Evolutionary conservation across 805 yeast species (phyloP), one percentile per base, ranked within the genome.

Genomic region (Nakazawaea sp.): DNA sequence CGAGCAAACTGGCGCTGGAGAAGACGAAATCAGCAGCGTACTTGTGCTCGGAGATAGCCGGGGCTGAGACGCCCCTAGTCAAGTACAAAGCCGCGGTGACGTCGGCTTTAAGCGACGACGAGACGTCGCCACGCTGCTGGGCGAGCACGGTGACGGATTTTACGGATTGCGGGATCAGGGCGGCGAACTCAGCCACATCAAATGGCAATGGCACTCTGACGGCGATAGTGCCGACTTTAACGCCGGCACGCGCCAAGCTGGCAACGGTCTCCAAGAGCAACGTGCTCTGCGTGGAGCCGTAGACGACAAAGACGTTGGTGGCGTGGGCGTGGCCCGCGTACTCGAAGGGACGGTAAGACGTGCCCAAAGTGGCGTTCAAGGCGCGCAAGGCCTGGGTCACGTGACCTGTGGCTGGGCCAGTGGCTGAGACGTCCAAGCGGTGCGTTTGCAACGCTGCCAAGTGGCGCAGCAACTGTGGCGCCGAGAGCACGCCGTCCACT

Each of bases 191-290:
- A 23, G 64, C 66, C 24, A 72, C 66, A 48, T 80, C 75, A 59
- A 88, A 87, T 10, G 96, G 96, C 36, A 80, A 62, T 38, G 94
- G 90, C 30, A 85, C 75, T 59, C 96, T 75, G 34, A 79, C 72
- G 38, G 80, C 70, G 40, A 89, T 58, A 34, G 81, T 73, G 45
- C 88, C 95, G 35, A 75, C 70, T n/a, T 64, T 58, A 13, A 54
- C 44, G 35, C 58, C 55, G 4, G 53, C 41, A 16, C 58, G 55
- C 7, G 63, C 52, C 27, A 59, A 51, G 16, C 53, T 52, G 24
- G 53, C 45, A 32, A 79, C 62, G 20, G 70, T 65, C 19, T 62
- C 57, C 33, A 71, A 49, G 28, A 84, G 67, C 39, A 75, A 59
- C 38, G 75, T 64, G 13, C 81, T 62, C 54, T 82, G 88, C 30